A percentile compares a stretch with the other conserved stretches of the same genome.
Evolutionary conservation across 1,284 basidiomycete genomes (phyloP).

Genomic region (Vanrija sp.): DNA sequence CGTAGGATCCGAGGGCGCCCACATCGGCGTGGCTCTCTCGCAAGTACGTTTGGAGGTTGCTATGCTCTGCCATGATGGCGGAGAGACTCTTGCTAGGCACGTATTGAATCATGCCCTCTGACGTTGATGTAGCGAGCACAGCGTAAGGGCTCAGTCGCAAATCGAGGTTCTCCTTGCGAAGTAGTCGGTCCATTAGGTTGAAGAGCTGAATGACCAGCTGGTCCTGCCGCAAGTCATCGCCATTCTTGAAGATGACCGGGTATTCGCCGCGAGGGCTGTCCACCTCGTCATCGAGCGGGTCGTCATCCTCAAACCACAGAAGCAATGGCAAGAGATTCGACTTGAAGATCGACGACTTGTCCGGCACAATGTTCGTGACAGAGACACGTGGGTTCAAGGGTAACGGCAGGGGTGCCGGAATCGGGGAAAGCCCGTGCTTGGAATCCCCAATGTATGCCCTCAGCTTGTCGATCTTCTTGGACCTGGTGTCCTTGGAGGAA

Average conservation of each 20-base stretch:
- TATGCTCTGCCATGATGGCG: slow-evolving; percentile 85
- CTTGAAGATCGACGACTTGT: slow-evolving; percentile 95
- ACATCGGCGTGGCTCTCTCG: slow-evolving; percentile 82
- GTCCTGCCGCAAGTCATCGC: slow-evolving; percentile 89
- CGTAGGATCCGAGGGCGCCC: slow-evolving; percentile 84
- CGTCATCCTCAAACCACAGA: slow-evolving; percentile 68
- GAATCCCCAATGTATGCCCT: slow-evolving; percentile 75
- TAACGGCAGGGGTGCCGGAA: slow-evolving; percentile 69
- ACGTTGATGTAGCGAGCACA: slow-evolving; percentile 85
- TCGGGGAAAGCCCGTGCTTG: slow-evolving; percentile 70
- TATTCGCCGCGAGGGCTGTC: slow-evolving; percentile 56
- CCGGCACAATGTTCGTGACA: slow-evolving; percentile 78
- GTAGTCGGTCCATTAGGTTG: slow-evolving; percentile 64
- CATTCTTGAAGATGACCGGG: slow-evolving; percentile 97
- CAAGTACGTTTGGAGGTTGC: slow-evolving; percentile 85
- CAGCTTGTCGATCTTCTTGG: slow-evolving; percentile 96
- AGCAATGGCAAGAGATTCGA: slow-evolving; percentile 91
- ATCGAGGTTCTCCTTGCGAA: slow-evolving; percentile 93
- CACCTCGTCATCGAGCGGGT: slow-evolving; percentile 23
- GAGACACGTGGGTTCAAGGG: slow-evolving; percentile 82
- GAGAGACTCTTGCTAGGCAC: slow-evolving; percentile 94
- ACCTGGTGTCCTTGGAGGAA: slow-evolving; percentile 83
- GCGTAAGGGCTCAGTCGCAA: slow-evolving; percentile 88
- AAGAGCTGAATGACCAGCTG: slow-evolving; percentile 30
- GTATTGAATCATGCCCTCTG: slow-evolving; percentile 95